phyloP scores from a whole-genome alignment of 768 basidiomycete genomes.

The Cystobasidium tubakii region DNA sequence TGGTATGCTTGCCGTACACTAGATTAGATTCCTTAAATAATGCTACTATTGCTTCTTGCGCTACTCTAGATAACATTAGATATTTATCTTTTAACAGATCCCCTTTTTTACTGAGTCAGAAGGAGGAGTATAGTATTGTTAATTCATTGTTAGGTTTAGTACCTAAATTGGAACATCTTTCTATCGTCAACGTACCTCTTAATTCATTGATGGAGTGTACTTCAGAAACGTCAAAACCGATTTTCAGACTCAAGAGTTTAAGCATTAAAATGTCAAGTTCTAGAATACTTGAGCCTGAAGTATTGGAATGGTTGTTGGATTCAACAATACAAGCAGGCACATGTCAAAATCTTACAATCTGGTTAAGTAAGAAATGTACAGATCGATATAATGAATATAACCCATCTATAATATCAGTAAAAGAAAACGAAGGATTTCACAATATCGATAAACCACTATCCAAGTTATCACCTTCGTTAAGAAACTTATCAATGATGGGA shows the following conservation, averaged over 20 bases:
- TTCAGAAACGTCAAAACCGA: not conserved
- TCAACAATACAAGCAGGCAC: not conserved
- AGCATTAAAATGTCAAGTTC: not conserved
- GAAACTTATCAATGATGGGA: not conserved
- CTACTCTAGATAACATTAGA: conserved; percentile 14
- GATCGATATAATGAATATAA: not conserved
- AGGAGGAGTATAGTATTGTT: not conserved
- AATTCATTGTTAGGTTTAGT: not conserved
- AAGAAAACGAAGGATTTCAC: not conserved
- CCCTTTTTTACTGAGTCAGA: not conserved
- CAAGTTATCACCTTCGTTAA: not conserved
- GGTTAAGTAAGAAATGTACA: conserved; percentile 2
- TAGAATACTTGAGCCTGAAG: not conserved
- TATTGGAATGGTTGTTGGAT: conserved; percentile 20
- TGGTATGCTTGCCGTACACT: conserved; percentile 19
- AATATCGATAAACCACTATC: not conserved
- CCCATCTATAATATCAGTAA: not conserved
- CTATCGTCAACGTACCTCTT: conserved; percentile 12
- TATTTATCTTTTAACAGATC: not conserved
- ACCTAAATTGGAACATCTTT: conserved; percentile 5
- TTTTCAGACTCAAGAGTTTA: not conserved
- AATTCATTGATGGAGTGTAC: not conserved
- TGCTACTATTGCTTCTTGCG: not conserved
- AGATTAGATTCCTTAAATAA: not conserved
- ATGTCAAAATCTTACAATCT: not conserved